phyloP scores from a whole-genome alignment of 2,329 filamentous ascomycete genomes.

The Blumeriella jaapii region DNA sequence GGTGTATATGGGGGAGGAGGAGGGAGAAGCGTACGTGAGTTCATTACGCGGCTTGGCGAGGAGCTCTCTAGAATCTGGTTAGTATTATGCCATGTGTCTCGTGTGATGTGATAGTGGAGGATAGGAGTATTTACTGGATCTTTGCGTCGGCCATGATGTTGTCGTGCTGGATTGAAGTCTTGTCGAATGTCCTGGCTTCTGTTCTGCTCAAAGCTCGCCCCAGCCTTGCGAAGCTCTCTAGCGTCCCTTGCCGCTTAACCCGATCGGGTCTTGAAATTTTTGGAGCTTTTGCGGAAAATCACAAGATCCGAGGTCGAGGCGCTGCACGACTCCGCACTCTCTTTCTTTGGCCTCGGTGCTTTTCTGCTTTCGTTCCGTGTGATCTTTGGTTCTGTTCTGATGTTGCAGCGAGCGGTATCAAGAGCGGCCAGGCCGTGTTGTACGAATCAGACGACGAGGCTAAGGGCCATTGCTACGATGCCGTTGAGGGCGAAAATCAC shows the following conservation, averaged over 20 bases:
- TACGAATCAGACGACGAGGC: constrained; percentile 33
- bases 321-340: constrained; percentile 12
- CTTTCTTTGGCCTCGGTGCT: not conserved
- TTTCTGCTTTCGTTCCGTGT: constrained; percentile 3
- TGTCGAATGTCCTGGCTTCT: no score
- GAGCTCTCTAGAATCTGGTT: constrained; percentile 53
- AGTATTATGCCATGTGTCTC: no score
- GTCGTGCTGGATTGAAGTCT: no score
- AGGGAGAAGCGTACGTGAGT: constrained; percentile 59
- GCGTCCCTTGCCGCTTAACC: no score
- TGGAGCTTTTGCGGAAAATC: no score
- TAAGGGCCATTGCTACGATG: constrained; percentile 41
- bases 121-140: constrained; percentile 48
- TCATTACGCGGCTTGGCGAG: constrained; percentile 80
- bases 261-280: no score
- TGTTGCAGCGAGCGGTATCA: constrained; percentile 46
- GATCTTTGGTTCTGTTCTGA: constrained; percentile 29
- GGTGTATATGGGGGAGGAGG: not conserved
- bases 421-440: constrained; percentile 41
- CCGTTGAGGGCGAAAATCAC: constrained; percentile 68
- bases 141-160: constrained; percentile 54
- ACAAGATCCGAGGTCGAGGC: no score
- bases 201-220: constrained; percentile 12
- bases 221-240: not conserved
- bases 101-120: not conserved